Evolutionary conservation across 2,329 filamentous ascomycete species (phyloP).

Genomic region (Aspergillus neoniger): DNA sequence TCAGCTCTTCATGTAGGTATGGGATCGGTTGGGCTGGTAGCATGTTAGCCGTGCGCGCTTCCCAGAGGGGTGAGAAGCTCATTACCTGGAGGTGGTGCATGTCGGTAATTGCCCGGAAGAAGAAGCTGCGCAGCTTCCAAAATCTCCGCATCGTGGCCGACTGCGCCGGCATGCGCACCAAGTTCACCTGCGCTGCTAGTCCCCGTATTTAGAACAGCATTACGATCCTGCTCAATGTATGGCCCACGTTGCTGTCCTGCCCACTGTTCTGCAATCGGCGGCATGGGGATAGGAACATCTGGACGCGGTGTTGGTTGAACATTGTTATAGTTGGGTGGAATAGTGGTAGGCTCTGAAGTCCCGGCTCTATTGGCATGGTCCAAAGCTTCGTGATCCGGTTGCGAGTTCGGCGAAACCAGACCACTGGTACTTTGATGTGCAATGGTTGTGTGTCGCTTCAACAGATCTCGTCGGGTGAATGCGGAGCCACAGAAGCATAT

Average conservation of each 20-base stretch:
- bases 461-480: constrained; percentile 38
- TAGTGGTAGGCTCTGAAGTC: constrained; percentile 18
- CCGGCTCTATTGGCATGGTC: constrained; percentile 19
- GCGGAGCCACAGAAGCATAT: constrained; percentile 40
- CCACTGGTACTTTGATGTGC: constrained; percentile 32
- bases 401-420: constrained; percentile 32
- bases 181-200: constrained; percentile 17
- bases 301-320: constrained; percentile 19
- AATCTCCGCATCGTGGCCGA: constrained; percentile 37
- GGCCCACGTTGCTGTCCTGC: constrained; percentile 26
- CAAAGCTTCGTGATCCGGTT: constrained; percentile 23
- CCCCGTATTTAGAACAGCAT: constrained; percentile 21
- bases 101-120: constrained; percentile 33
- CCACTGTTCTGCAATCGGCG: constrained; percentile 31
- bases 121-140: constrained; percentile 43
- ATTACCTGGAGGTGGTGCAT: constrained; percentile 19
- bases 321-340: constrained; percentile 20
- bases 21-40: constrained; percentile 29
- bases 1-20: constrained; percentile 36
- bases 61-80: not conserved
- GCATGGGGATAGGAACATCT: constrained; percentile 26
- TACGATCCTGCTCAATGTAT: constrained; percentile 30
- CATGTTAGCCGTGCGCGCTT: not conserved
- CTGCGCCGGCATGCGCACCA: constrained; percentile 22
- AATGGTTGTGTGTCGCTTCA: constrained; percentile 38